Percentiles rank a stretch among this genome's conserved stretches.
phyloP scores from a whole-genome alignment of 257 asterid genomes.

The Jasminum sambac region DNA sequence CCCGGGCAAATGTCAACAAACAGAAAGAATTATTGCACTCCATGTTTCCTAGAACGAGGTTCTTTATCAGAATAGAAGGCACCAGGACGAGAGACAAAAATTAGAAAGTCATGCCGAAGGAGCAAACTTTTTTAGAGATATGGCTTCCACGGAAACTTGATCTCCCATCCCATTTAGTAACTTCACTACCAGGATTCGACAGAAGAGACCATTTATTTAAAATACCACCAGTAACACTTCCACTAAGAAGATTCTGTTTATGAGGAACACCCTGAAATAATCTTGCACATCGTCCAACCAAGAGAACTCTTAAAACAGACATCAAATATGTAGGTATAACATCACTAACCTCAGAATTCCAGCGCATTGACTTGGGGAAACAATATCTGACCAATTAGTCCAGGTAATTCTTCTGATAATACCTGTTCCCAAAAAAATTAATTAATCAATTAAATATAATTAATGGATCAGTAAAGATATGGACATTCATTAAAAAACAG shows the following conservation, averaged over 20 bases:
- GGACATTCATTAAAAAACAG: conserved; percentile 6
- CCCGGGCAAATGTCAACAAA: no score
- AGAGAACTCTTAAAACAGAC: neutral
- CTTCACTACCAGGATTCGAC: conserved; percentile 7
- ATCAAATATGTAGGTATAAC: conserved; percentile 20
- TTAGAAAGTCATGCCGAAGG: neutral
- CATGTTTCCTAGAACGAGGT: no score
- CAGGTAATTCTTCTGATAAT: conserved; percentile 79
- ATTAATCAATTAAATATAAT: no score
- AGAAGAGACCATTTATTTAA: conserved; percentile 6
- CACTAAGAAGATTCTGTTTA: neutral
- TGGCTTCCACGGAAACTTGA: neutral
- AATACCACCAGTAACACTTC: conserved; percentile 4
- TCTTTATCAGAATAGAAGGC: neutral
- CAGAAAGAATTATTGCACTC: no score
- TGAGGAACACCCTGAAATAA: conserved; percentile 3
- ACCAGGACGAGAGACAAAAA: neutral
- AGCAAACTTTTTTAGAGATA: neutral
- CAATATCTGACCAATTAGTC: conserved; percentile 62
- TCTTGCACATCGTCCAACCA: neutral
- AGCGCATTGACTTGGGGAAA: conserved; percentile 95
- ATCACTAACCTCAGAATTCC: conserved; percentile 89
- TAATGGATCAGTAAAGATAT: conserved; percentile 10
- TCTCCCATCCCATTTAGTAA: conserved; percentile 6
- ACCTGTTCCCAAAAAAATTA: conserved; percentile 58